Percentiles rank a stretch among this genome's conserved stretches.
Conservation (phyloP, 2,329 filamentous ascomycete genomes). For the Alternaria sp. region DNA sequence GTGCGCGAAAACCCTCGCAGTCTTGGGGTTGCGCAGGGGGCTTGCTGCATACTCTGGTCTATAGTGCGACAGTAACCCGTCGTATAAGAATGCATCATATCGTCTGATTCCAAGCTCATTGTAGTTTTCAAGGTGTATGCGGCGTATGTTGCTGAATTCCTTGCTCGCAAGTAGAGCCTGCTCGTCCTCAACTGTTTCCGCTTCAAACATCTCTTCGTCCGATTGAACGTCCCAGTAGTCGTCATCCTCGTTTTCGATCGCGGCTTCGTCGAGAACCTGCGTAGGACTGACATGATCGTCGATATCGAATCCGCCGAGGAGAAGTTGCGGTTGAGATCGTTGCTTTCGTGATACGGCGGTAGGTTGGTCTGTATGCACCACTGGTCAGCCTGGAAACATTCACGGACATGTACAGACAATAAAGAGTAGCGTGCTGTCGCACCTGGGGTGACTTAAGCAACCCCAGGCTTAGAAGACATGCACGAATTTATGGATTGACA, state of each 20-base stretch:
- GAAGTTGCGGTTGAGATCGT: slow-evolving; percentile 23
- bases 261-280: slow-evolving; percentile 45
- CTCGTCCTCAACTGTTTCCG: slow-evolving; percentile 26
- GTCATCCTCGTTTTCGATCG: slow-evolving; percentile 55
- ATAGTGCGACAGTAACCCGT: slow-evolving; percentile 55
- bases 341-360: slow-evolving; percentile 19
- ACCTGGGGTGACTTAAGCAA: neutral
- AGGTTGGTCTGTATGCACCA: slow-evolving; percentile 32
- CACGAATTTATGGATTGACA: slow-evolving; percentile 10
- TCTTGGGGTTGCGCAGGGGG: slow-evolving; percentile 80
- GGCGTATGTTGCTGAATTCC: slow-evolving; percentile 47
- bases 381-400: slow-evolving; percentile 27
- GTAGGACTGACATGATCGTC: slow-evolving; percentile 48
- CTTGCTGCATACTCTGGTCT: slow-evolving; percentile 56
- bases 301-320: slow-evolving; percentile 46
- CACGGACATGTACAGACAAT: neutral
- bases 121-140: slow-evolving; percentile 44
- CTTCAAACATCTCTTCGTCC: slow-evolving; percentile 53
- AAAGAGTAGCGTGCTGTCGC: neutral
- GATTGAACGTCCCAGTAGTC: slow-evolving; percentile 58
- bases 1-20: slow-evolving; percentile 84
- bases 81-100: slow-evolving; percentile 56
- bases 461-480: slow-evolving; percentile 11
- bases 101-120: slow-evolving; percentile 48
- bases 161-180: slow-evolving; percentile 31